Conservation (phyloP, 139 green algal genomes). For the Parachlorella kessleri region DNA sequence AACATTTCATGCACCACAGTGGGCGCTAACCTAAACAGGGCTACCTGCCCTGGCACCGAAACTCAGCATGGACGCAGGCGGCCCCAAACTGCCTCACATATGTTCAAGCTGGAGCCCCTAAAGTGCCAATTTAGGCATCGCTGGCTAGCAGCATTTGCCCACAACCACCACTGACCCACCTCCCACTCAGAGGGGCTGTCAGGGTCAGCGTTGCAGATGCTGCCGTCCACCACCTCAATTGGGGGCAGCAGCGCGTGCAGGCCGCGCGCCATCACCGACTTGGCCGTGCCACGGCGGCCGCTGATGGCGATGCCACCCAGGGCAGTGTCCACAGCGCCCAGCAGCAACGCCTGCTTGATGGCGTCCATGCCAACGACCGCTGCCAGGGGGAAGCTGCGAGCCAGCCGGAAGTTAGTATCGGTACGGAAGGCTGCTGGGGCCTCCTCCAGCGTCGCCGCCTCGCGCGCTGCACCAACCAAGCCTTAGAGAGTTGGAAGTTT, state of each 20-base stretch:
- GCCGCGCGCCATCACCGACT: slow-evolving; percentile 97
- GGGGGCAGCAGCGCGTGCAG: slow-evolving; percentile 95
- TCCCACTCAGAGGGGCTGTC: slow-evolving; percentile 86
- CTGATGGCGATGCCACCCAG: slow-evolving; percentile 96
- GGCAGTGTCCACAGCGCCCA: slow-evolving; percentile 92
- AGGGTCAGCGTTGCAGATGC: slow-evolving; percentile 95
- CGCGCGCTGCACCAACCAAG: slow-evolving; percentile 26
- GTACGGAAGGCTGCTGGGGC: slow-evolving; percentile 10
- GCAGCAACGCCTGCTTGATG: slow-evolving; percentile 96
- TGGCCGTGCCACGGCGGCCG: slow-evolving; percentile 91
- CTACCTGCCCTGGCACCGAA: too few species aligned
- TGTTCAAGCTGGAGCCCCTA: too few species aligned
- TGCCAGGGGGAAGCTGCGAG: slow-evolving; percentile 78
- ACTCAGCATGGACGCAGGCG: too few species aligned
- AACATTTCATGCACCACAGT: too few species aligned
- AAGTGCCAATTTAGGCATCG: too few species aligned
- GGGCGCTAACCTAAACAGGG: too few species aligned
- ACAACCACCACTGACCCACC: slow-evolving; percentile 44
- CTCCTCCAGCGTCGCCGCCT: slow-evolving; percentile 30
- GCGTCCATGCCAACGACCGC: slow-evolving; percentile 91
- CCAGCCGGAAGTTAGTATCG: slow-evolving; percentile 32
- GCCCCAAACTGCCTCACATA: too few species aligned
- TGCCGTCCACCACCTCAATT: slow-evolving; percentile 95
- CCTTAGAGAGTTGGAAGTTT: too few species aligned
- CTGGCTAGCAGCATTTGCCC: too few species aligned